A percentile compares a stretch with the other conserved stretches of the same genome.
phyloP scores from a whole-genome alignment of 1,284 basidiomycete genomes.

The Naganishia albida region DNA sequence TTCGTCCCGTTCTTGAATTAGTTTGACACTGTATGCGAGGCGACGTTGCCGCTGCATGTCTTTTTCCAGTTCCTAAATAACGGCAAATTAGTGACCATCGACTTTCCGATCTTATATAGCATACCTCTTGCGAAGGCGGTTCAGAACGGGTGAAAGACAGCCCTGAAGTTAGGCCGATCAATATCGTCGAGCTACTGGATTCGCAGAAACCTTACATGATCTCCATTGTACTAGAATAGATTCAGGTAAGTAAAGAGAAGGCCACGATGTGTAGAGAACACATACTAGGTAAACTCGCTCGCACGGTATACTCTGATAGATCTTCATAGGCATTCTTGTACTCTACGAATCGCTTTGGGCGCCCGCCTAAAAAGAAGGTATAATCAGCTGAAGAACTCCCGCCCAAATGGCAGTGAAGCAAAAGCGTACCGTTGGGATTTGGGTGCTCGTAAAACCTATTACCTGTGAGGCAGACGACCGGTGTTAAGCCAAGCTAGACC shows the following conservation, averaged over 20 bases:
- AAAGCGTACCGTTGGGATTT: constrained; percentile 22
- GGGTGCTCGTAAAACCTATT: constrained; percentile 30
- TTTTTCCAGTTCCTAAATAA: constrained; percentile 20
- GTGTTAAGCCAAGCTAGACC: not conserved
- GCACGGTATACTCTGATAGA: constrained; percentile 26
- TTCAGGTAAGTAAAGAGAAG: not conserved
- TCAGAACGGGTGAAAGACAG: constrained; percentile 25
- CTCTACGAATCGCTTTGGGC: constrained; percentile 28
- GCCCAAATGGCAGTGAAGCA: too few species aligned
- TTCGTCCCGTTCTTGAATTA: constrained; percentile 29
- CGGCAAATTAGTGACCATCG: not conserved
- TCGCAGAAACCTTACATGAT: constrained; percentile 14
- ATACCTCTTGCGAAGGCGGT: constrained; percentile 22
- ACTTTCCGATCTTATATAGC: not conserved
- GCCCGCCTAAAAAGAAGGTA: constrained; percentile 5
- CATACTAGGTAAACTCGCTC: constrained; percentile 26
- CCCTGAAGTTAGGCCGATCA: constrained; percentile 3
- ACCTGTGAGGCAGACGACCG: not conserved
- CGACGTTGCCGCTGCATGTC: constrained; percentile 25
- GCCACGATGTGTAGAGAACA: not conserved
- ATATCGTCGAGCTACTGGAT: not conserved
- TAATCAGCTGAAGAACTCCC: not conserved
- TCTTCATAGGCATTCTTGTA: constrained; percentile 29
- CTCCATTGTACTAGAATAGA: constrained; percentile 28
- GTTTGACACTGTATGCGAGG: constrained; percentile 22